phyloP scores from a whole-genome alignment of 2,329 filamentous ascomycete species.

The Fusarium circinatum region DNA sequence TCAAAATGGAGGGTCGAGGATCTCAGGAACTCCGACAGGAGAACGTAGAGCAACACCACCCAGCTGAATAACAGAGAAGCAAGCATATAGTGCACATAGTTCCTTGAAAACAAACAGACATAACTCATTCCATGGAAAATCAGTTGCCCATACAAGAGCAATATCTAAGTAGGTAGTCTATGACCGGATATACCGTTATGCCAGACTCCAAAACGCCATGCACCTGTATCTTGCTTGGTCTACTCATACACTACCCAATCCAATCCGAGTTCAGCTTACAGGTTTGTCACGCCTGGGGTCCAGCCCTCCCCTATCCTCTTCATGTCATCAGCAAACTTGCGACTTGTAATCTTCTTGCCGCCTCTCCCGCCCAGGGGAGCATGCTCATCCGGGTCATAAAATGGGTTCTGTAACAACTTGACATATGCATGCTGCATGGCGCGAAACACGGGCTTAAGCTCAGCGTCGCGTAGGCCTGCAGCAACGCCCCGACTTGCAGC shows the following conservation, averaged over 20 bases:
- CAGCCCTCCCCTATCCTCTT: slow-evolving; percentile 86
- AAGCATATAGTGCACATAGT: not conserved
- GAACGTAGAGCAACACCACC: slow-evolving; percentile 8
- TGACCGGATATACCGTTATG: slow-evolving; percentile 39
- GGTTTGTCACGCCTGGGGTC: slow-evolving; percentile 74
- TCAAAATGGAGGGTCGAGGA: slow-evolving; percentile 52
- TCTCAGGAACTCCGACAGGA: slow-evolving; percentile 42
- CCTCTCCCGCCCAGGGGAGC: slow-evolving; percentile 65
- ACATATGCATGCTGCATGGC: slow-evolving; percentile 95
- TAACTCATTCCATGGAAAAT: slow-evolving; percentile 18
- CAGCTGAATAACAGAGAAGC: not conserved
- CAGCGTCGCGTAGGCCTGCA: slow-evolving; percentile 82
- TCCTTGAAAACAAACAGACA: slow-evolving; percentile 2
- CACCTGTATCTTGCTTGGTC: slow-evolving; percentile 35
- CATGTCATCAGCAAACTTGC: slow-evolving; percentile 83
- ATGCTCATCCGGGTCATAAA: slow-evolving; percentile 90
- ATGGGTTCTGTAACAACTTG: slow-evolving; percentile 88
- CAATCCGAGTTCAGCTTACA: slow-evolving; percentile 59
- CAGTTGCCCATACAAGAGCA: slow-evolving; percentile 20
- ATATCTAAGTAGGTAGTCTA: slow-evolving; percentile 35
- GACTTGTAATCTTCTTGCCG: slow-evolving; percentile 81
- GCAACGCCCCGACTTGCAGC: slow-evolving; percentile 51
- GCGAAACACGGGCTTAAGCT: slow-evolving; percentile 89
- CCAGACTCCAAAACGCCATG: slow-evolving; percentile 45
- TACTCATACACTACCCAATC: slow-evolving; percentile 18